Conservation (phyloP, 202 grass and related monocot genomes). For the Musa balbisiana region DNA sequence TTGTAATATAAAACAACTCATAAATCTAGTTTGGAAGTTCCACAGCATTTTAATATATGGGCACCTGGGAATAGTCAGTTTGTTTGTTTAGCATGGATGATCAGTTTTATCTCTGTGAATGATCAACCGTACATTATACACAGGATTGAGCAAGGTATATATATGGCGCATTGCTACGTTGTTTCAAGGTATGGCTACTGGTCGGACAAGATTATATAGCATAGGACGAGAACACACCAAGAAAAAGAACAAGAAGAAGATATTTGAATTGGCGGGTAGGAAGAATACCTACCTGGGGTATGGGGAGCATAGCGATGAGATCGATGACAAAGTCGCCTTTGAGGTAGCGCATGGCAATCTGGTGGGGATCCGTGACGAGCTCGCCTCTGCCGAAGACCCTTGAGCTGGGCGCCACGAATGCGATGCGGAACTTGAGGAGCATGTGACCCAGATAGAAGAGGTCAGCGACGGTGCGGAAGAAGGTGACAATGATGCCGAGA, state of each 20-base stretch:
- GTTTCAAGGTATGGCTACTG: too few relatives aligned
- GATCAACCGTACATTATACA: too few relatives aligned
- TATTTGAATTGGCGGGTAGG: neutral
- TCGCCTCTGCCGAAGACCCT: slow-evolving; percentile 72
- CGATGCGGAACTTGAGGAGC: slow-evolving; percentile 77
- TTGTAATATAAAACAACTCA: too few relatives aligned
- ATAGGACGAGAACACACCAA: neutral
- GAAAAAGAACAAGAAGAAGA: too few relatives aligned
- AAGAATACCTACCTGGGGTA: slow-evolving; percentile 48
- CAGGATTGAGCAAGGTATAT: too few relatives aligned
- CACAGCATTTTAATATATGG: too few relatives aligned
- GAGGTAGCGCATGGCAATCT: slow-evolving; percentile 69
- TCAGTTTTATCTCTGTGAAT: too few relatives aligned
- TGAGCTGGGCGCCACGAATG: slow-evolving; percentile 61
- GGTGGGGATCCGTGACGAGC: slow-evolving; percentile 59
- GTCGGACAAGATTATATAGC: neutral
- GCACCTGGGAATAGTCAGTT: too few relatives aligned
- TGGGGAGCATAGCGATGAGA: slow-evolving; percentile 68
- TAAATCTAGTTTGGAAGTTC: too few relatives aligned
- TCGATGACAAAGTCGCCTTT: slow-evolving; percentile 83
- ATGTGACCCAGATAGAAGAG: slow-evolving; percentile 69
- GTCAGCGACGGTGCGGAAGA: slow-evolving; percentile 49
- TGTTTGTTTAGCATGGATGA: too few relatives aligned
- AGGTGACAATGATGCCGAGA: slow-evolving; percentile 45
- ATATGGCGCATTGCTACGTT: too few relatives aligned